These are phyloP conservation scores for Trematosphaeria pertusa DNA, from an alignment of 2,329 filamentous ascomycete species.

Conservation along the genomic window DNA sequence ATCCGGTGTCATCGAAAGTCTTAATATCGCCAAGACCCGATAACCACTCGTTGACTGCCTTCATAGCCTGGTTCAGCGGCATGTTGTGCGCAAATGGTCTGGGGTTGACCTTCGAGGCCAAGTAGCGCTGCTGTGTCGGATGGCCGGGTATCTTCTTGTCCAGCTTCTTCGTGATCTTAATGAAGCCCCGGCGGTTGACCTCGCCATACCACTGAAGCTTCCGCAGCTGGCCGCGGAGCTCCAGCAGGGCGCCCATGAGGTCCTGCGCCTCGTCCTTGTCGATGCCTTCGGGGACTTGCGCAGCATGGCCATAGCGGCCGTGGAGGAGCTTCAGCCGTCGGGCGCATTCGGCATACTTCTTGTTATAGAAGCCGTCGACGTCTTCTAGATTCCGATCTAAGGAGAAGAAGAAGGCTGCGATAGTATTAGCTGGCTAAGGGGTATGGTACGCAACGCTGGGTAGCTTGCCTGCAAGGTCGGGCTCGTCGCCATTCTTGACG, in stretches of 20 bases:
- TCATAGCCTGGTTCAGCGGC: conserved; percentile 64
- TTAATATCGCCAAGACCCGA: conserved; percentile 81
- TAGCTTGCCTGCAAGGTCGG: conserved; percentile 87
- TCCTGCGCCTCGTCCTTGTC: conserved; percentile 92
- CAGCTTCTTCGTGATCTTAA: conserved; percentile 98
- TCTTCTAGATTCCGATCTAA: conserved; percentile 97
- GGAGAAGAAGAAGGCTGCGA: conserved; percentile 90
- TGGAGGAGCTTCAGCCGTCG: conserved; percentile 85
- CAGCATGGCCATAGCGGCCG: conserved; percentile 81
- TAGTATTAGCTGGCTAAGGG: too few relatives aligned
- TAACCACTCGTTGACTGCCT: conserved; percentile 87
- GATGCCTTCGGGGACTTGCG: conserved; percentile 73
- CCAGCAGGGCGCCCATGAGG: conserved; percentile 85
- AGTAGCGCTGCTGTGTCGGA: conserved; percentile 81
- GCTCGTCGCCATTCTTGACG: conserved; percentile 71
- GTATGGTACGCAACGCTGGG: background rate
- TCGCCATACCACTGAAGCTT: conserved; percentile 98
- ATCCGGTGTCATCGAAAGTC: conserved; percentile 75
- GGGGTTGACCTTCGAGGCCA: conserved; percentile 89
- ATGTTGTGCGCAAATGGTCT: conserved; percentile 83
- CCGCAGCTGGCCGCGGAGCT: conserved; percentile 83
- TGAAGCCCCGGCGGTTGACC: conserved; percentile 91
- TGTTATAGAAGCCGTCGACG: conserved; percentile 96
- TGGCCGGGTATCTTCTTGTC: conserved; percentile 89
- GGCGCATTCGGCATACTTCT: conserved; percentile 85